Conservation (phyloP, 257 asterid species). For the Nicotiana otophora region DNA sequence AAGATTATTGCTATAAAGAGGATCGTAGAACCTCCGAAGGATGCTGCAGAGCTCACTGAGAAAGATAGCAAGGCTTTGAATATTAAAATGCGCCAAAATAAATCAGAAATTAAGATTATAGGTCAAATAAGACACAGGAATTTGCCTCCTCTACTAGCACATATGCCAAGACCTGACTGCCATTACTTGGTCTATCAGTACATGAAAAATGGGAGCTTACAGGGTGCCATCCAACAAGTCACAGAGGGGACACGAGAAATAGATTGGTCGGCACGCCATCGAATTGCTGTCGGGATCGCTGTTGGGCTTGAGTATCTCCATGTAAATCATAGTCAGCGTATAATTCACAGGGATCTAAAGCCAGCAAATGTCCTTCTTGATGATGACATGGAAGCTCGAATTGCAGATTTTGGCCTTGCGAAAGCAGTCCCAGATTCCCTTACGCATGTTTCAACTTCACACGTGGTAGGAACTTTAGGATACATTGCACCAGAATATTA, state of each 20-base stretch:
- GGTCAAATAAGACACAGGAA: conserved; percentile 81
- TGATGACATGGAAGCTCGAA: conserved; percentile 88
- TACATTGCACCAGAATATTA: conserved; percentile 85
- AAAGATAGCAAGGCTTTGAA: conserved; percentile 61
- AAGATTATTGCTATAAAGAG: conserved; percentile 76
- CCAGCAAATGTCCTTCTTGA: conserved; percentile 80
- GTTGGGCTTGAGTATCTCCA: conserved; percentile 87
- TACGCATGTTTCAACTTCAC: conserved; percentile 60
- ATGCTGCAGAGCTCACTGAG: conserved; percentile 46
- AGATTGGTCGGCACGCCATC: conserved; percentile 58
- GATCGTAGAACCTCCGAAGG: conserved; percentile 42
- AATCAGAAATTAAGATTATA: conserved; percentile 75
- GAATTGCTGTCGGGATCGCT: conserved; percentile 66
- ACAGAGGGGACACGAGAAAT: conserved; percentile 37
- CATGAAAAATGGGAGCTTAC: conserved; percentile 87
- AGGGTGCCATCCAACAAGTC: conserved; percentile 43
- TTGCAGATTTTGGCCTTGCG: conserved; percentile 83
- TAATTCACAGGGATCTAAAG: conserved; percentile 81
- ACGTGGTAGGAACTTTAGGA: conserved; percentile 77
- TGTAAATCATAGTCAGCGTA: conserved; percentile 46
- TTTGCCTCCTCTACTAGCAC: conserved; percentile 66
- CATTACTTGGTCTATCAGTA: conserved; percentile 74
- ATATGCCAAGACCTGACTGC: conserved; percentile 68
- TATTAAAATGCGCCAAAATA: conserved; percentile 72
- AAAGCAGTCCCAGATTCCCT: conserved; percentile 61